Percentiles rank a stretch among this genome's conserved stretches.
Conservation (phyloP, 441 rosid species). For the Gossypium laxum region DNA sequence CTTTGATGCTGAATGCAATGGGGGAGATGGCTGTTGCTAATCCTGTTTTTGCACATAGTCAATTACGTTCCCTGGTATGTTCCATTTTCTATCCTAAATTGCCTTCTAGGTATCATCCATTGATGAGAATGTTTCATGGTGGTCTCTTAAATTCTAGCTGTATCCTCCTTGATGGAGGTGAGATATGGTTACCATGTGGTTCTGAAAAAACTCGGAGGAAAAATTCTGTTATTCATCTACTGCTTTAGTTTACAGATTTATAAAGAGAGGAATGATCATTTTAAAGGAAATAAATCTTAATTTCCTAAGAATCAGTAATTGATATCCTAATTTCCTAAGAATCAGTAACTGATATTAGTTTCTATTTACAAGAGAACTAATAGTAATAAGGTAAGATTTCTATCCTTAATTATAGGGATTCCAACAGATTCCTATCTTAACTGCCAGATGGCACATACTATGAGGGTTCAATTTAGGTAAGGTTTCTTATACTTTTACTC, state of each 20-base stretch:
- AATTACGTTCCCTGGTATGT: constrained; percentile 83
- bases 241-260: too few relatives aligned
- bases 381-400: too few relatives aligned
- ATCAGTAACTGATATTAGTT: too few relatives aligned
- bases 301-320: too few relatives aligned
- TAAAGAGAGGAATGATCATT: too few relatives aligned
- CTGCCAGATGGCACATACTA: neutral
- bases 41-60: constrained; percentile 93
- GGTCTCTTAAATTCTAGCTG: neutral
- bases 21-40: constrained; percentile 87
- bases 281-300: too few relatives aligned
- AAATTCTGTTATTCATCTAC: too few relatives aligned
- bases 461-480: neutral
- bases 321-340: too few relatives aligned
- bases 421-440: neutral
- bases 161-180: constrained; percentile 10
- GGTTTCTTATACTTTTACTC: neutral
- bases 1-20: constrained; percentile 66
- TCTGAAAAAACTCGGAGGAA: too few relatives aligned
- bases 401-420: too few relatives aligned
- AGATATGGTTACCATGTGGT: neutral
- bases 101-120: neutral
- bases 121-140: neutral
- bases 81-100: neutral
- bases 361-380: too few relatives aligned